phyloP scores from a whole-genome alignment of 257 asterid species.

The Osmanthus fragrans region DNA sequence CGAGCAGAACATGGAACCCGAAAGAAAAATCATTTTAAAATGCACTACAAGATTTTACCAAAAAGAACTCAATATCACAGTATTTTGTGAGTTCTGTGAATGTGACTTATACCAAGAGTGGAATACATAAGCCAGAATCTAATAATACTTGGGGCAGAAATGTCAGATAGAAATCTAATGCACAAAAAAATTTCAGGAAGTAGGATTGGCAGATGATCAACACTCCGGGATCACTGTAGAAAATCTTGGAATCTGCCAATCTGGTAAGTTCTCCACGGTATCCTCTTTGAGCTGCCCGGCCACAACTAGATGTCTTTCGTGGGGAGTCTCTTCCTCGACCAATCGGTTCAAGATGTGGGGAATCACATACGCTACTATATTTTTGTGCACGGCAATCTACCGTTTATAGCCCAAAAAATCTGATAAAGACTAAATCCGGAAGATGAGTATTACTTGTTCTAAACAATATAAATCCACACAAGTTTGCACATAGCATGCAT shows the following conservation, averaged over 20 bases:
- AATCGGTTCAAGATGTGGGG: background rate
- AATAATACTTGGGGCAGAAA: background rate
- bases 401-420: background rate
- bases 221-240: background rate
- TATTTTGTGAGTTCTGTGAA: background rate
- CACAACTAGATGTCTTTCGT: background rate
- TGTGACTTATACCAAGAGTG: background rate
- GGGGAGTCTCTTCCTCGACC: background rate
- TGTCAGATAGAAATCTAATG: background rate
- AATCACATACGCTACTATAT: background rate
- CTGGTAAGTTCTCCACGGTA: background rate
- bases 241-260: background rate
- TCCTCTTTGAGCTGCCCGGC: background rate
- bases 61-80: background rate
- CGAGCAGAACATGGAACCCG: background rate
- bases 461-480: constrained; percentile 21
- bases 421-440: constrained; percentile 3
- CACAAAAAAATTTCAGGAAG: background rate
- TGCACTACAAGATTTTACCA: background rate
- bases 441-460: constrained; percentile 3
- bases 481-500: constrained; percentile 37
- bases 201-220: background rate
- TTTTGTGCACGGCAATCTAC: background rate
- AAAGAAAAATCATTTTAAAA: background rate
- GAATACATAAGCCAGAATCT: background rate